A percentile compares a stretch with the other conserved stretches of the same genome.
These are phyloP conservation scores for Pochonia chlamydosporia DNA, from an alignment of 2,329 filamentous ascomycete species.

Conservation along the genomic window DNA sequence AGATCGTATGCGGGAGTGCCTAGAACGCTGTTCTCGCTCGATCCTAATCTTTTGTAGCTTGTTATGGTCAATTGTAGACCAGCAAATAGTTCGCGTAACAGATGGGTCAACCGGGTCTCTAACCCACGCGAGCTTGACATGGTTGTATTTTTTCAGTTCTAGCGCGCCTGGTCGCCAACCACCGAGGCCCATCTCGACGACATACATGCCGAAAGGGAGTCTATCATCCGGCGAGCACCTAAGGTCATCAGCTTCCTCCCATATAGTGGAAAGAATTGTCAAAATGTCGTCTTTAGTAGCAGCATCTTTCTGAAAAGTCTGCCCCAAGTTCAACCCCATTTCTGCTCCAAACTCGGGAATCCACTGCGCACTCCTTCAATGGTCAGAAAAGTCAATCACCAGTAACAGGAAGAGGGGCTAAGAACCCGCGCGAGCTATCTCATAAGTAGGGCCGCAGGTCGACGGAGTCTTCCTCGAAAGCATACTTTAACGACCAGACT, in stretches of 20 bases:
- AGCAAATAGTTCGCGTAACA: slow-evolving; percentile 4
- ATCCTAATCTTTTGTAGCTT: slow-evolving; percentile 4
- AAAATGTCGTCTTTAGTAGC: slow-evolving; percentile 3
- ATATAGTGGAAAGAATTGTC: slow-evolving; percentile 3
- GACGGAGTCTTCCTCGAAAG: neutral
- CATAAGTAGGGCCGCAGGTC: slow-evolving; percentile 4
- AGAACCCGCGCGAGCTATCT: slow-evolving; percentile 3
- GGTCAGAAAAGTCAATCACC: neutral
- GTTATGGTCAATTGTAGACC: slow-evolving; percentile 3
- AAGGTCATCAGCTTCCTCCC: slow-evolving; percentile 2
- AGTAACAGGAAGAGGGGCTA: neutral
- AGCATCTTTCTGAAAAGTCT: slow-evolving; percentile 5
- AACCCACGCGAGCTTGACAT: slow-evolving; percentile 6
- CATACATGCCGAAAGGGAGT: slow-evolving; percentile 2
- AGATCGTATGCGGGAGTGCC: too few relatives aligned
- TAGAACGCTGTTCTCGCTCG: slow-evolving; percentile 7
- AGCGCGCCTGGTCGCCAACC: slow-evolving; percentile 4
- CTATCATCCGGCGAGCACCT: slow-evolving; percentile 1
- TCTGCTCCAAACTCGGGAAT: slow-evolving; percentile 2
- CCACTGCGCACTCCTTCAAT: slow-evolving; percentile 2
- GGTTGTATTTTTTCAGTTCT: slow-evolving; percentile 2
- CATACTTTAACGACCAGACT: slow-evolving; percentile 3
- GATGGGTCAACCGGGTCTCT: slow-evolving; percentile 1
- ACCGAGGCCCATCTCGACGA: slow-evolving; percentile 2
- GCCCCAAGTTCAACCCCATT: slow-evolving; percentile 1